Base-by-base conservation (phyloP, 2,329 filamentous ascomycete species). In the Botrytis tulipae region DNA sequence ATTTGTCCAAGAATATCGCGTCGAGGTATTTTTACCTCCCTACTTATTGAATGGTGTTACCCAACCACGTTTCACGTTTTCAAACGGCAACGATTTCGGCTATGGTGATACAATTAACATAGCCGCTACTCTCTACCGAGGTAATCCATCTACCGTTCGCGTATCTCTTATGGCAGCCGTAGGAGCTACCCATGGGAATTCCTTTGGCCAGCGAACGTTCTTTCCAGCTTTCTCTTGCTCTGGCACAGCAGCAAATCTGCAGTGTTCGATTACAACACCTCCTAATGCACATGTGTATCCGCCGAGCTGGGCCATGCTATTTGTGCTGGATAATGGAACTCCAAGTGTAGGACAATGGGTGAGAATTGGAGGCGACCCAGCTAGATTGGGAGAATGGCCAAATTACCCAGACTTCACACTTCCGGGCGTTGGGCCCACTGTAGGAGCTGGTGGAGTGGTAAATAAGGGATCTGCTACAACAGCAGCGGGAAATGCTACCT, bases 281-380 rank as follows among this genome's bases (percentile, higher is more conserved):
- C 88, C 88, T 0, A 83, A 84, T 61, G 84, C 84, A 16, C 84
- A 90, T 76, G 82, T 89, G 70, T 85, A 84, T 25, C 89, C 89
- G 12, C 87, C 89, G 0, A 88, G 88, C 8, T 91, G 89, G 89
- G 90, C 88, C 77, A 87, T 89, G 80, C 83, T 91, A 81, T 91
- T 87, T 78, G 85, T 91, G 0, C 84, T 91, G 4, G 89, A 91
- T 72, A 86, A 86, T 10, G 86, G 86, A 0, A 87, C 88, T n/a
- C 90, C 90, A 0, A 88, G 86, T 14, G 83, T 88, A 25, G 87
- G 89, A 84, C 84, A 85, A n/a, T 88, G 88, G 82, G 87, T 92
- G 35, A 84, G 90, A 32, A 89, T 92, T 70, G 90, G 90, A 29
- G 89, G 89, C 29, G 90, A 92, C 80, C 90, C 89, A 2, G 89